Evolutionary conservation across 1,139 yeast genomes (phyloP).

Genomic region (Debaryomycetaceae sp.): DNA sequence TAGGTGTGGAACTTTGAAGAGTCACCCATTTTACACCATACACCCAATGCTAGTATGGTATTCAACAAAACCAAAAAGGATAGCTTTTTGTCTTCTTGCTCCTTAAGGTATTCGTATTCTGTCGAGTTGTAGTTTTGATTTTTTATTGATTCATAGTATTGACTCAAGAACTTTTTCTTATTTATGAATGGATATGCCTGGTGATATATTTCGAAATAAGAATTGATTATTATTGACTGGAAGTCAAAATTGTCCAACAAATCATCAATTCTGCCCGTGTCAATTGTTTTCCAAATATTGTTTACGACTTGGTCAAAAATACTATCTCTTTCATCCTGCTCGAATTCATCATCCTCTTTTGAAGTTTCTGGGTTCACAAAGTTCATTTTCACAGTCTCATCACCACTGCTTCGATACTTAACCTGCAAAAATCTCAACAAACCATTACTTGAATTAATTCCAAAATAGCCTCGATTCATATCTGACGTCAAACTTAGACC

Average conservation of each 20-base stretch:
- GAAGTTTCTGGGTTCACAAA: slow-evolving; percentile 8
- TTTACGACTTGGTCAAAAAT: slow-evolving; percentile 14
- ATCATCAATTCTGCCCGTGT: slow-evolving; percentile 16
- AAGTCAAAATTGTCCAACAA: slow-evolving; percentile 13
- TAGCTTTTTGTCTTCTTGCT: slow-evolving; percentile 10
- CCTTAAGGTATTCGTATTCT: slow-evolving; percentile 3
- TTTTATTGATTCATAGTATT: slow-evolving; percentile 25
- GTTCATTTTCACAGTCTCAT: slow-evolving; percentile 16
- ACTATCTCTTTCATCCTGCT: slow-evolving; percentile 11
- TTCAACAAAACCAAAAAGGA: slow-evolving; percentile 23
- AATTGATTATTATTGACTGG: slow-evolving; percentile 14
- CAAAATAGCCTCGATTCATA: slow-evolving; percentile 56
- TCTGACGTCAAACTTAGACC: slow-evolving; percentile 32
- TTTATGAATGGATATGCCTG: slow-evolving; percentile 58
- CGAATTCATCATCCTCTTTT: slow-evolving; percentile 8
- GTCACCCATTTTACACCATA: slow-evolving; percentile 20
- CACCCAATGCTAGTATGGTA: slow-evolving; percentile 19
- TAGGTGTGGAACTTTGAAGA: slow-evolving; percentile 15
- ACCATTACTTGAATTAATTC: slow-evolving; percentile 59
- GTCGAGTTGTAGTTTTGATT: slow-evolving; percentile 4
- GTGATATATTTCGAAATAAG: slow-evolving; percentile 16
- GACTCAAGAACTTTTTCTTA: slow-evolving; percentile 49
- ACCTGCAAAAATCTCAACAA: slow-evolving; percentile 23
- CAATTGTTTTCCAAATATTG: slow-evolving; percentile 13
- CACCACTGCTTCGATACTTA: slow-evolving; percentile 18